Percentiles rank a stretch among this genome's conserved stretches.
Evolutionary conservation across 2,329 filamentous ascomycete genomes (phyloP).

Genomic region (Nemania sp.): DNA sequence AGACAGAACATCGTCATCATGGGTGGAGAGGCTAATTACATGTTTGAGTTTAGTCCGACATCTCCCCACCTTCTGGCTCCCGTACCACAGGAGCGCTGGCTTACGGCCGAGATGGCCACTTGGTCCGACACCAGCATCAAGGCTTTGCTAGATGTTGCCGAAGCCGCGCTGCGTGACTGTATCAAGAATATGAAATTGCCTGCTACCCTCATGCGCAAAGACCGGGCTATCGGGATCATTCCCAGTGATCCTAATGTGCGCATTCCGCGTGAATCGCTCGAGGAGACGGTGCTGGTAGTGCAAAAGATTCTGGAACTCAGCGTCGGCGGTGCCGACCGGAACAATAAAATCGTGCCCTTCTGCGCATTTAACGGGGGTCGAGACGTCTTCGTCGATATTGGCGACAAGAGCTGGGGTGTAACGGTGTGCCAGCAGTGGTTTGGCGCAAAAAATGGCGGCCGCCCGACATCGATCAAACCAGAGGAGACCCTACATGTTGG

Average conservation of each 20-base stretch:
- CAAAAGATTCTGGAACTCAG: slow-evolving; percentile 90
- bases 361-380: slow-evolving; percentile 98
- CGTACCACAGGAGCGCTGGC: slow-evolving; percentile 70
- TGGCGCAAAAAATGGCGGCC: slow-evolving; percentile 53
- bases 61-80: slow-evolving; percentile 70
- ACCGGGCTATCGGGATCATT: slow-evolving; percentile 80
- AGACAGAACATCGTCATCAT: slow-evolving; percentile 86
- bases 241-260: slow-evolving; percentile 65
- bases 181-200: slow-evolving; percentile 78
- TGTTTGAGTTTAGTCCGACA: slow-evolving; percentile 75
- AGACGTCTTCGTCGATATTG: slow-evolving; percentile 98
- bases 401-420: slow-evolving; percentile 96
- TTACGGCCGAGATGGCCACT: slow-evolving; percentile 75
- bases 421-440: slow-evolving; percentile 91
- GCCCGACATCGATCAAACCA: slow-evolving; percentile 58
- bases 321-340: slow-evolving; percentile 53
- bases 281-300: slow-evolving; percentile 93
- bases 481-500: slow-evolving; percentile 90
- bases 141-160: slow-evolving; percentile 84
- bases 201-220: slow-evolving; percentile 82
- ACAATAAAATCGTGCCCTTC: slow-evolving; percentile 68
- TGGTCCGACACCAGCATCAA: slow-evolving; percentile 80
- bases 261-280: slow-evolving; percentile 85
- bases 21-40: slow-evolving; percentile 94
- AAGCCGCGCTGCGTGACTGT: slow-evolving; percentile 81